A percentile compares a stretch with the other conserved stretches of the same genome.
Conservation (phyloP, 805 yeast genomes). For the Candida coleopterorum region DNA sequence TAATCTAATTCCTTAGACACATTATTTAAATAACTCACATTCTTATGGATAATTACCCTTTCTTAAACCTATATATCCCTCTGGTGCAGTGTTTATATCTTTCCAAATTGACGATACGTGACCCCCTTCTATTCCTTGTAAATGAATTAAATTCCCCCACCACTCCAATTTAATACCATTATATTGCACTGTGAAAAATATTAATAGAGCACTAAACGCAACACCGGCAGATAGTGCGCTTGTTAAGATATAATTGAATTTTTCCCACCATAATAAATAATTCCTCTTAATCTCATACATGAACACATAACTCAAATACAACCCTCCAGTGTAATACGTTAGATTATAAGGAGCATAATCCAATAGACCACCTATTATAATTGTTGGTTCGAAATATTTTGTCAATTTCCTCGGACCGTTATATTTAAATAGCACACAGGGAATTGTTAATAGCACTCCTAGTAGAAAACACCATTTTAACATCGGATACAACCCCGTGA, state of each 20-base stretch:
- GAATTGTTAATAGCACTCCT: conserved; percentile 41
- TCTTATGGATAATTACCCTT: conserved; percentile 23
- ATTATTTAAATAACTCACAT: too few species aligned
- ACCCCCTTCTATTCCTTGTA: conserved; percentile 34
- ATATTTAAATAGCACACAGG: conserved; percentile 32
- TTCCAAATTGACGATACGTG: conserved; percentile 21
- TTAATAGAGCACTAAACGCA: conserved; percentile 54
- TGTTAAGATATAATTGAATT: conserved; percentile 60
- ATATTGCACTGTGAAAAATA: conserved; percentile 51
- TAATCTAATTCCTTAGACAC: too few species aligned
- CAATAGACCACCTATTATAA: conserved; percentile 47
- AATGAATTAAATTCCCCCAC: conserved; percentile 56
- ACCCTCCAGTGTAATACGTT: conserved; percentile 54
- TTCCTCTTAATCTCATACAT: conserved; percentile 49
- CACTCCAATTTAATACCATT: conserved; percentile 42
- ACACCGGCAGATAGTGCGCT: conserved; percentile 60
- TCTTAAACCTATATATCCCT: conserved; percentile 28
- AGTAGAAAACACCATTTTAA: conserved; percentile 56
- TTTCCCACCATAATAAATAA: conserved; percentile 62
- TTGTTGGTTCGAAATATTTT: conserved; percentile 49
- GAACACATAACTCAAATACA: conserved; percentile 52
- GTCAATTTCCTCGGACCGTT: conserved; percentile 29
- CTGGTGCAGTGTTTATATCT: conserved; percentile 25
- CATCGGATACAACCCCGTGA: conserved; percentile 49
- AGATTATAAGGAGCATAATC: conserved; percentile 49